phyloP scores from a whole-genome alignment of 2,329 filamentous ascomycete genomes.

The Ustulina deusta region DNA sequence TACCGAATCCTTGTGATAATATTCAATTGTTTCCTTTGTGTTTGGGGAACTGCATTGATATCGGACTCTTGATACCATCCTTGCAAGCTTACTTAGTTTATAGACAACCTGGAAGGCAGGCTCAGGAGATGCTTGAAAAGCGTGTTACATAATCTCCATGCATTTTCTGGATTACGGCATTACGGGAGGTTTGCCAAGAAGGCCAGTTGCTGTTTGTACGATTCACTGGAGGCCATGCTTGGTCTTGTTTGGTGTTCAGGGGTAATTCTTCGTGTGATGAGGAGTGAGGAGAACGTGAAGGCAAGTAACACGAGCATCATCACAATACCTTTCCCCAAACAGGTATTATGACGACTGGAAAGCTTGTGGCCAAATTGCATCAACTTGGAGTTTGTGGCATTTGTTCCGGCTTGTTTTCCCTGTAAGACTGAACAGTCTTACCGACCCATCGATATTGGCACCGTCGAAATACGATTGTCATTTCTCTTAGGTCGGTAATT shows the following conservation, averaged over 20 bases:
- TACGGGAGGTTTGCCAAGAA: constrained; percentile 46
- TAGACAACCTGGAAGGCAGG: constrained; percentile 51
- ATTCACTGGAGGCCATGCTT: constrained; percentile 43
- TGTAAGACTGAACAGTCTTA: constrained; percentile 39
- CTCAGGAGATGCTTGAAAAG: constrained; percentile 55
- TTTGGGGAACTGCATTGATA: constrained; percentile 40
- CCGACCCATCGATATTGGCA: constrained; percentile 44
- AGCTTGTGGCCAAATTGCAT: constrained; percentile 42
- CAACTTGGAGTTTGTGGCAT: constrained; percentile 43
- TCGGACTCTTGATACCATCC: constrained; percentile 51
- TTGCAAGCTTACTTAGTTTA: constrained; percentile 50
- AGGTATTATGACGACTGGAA: constrained; percentile 15
- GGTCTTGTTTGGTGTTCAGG: constrained; percentile 49
- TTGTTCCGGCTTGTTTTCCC: constrained; percentile 34
- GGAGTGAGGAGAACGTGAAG: constrained; percentile 33
- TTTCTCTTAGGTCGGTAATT: constrained; percentile 43
- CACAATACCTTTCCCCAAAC: constrained; percentile 25
- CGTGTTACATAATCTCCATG: constrained; percentile 55
- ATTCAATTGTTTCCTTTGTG: constrained; percentile 51
- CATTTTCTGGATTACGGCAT: constrained; percentile 57
- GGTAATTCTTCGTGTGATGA: constrained; percentile 43
- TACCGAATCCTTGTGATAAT: constrained; percentile 48
- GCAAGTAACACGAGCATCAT: constrained; percentile 38
- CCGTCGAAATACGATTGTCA: constrained; percentile 47
- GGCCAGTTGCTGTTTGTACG: constrained; percentile 48